phyloP scores from a whole-genome alignment of 805 yeast genomes.

The Diddensiella transvaalensis region DNA sequence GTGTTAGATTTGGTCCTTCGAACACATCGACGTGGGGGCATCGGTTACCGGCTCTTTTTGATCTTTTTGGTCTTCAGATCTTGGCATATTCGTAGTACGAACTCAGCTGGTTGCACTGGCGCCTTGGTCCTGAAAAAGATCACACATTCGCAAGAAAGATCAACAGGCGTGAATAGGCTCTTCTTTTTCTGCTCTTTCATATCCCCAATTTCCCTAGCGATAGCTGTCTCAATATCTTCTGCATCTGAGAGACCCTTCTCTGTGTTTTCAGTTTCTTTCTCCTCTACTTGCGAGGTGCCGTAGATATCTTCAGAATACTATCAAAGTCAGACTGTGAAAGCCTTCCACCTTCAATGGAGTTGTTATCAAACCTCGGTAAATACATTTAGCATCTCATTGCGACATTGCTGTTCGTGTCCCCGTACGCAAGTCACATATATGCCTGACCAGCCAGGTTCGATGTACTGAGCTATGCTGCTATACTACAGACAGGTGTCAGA shows the following conservation, averaged over 20 bases:
- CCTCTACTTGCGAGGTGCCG: conserved; percentile 14
- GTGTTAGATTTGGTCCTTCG: no score
- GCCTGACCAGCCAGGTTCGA: conserved; percentile 86
- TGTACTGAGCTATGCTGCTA: conserved; percentile 15
- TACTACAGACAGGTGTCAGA: background rate
- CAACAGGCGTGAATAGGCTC: conserved; percentile 21
- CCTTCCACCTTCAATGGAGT: background rate
- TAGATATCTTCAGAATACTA: conserved; percentile 6
- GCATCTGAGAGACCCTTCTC: conserved; percentile 31
- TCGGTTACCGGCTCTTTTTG: conserved; percentile 67
- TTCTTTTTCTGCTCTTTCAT: conserved; percentile 42
- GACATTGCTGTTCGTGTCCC: conserved; percentile 71
- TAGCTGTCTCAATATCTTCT: conserved; percentile 64
- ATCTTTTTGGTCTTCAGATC: conserved; percentile 47
- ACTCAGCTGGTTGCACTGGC: conserved; percentile 74
- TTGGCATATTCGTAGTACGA: conserved; percentile 62
- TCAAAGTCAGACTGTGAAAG: background rate
- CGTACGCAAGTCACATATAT: conserved; percentile 86
- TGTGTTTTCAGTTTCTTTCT: conserved; percentile 13
- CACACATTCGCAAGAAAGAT: conserved; percentile 44
- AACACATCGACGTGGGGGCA: no score
- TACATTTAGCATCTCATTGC: conserved; percentile 63
- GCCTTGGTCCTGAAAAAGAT: conserved; percentile 75
- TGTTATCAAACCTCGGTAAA: conserved; percentile 46
- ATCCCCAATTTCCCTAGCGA: conserved; percentile 59